Evolutionary conservation across 1,284 basidiomycete genomes (phyloP).

Genomic region (Abortiporus biennis): DNA sequence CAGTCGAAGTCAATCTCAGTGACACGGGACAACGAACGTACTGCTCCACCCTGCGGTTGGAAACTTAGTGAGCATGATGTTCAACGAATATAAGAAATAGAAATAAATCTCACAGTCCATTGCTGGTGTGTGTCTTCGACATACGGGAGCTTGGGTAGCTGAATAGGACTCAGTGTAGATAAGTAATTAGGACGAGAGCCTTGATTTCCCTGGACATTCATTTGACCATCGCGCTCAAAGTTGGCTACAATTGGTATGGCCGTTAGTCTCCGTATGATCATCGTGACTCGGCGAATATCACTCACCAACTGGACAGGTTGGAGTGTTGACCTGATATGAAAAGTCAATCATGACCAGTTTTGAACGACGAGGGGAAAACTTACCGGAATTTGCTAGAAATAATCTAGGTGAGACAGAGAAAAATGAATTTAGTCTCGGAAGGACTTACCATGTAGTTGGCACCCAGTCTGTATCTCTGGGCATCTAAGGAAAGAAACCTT

Average conservation of each 20-base stretch:
- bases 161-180: conserved; percentile 20
- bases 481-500: conserved; percentile 16
- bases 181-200: conserved; percentile 25
- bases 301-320: conserved; percentile 19
- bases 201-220: conserved; percentile 25
- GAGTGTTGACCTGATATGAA: conserved; percentile 18
- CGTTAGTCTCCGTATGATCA: conserved; percentile 3
- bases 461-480: conserved; percentile 33
- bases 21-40: conserved; percentile 24
- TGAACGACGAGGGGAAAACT: not conserved
- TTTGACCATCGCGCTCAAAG: conserved; percentile 31
- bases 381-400: conserved; percentile 22
- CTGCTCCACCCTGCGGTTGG: conserved; percentile 23
- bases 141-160: conserved; percentile 29
- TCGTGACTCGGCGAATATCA: not conserved
- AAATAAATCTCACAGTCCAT: conserved; percentile 23
- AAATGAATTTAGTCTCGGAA: not conserved
- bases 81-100: not conserved
- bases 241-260: conserved; percentile 22
- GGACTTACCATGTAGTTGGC: conserved; percentile 26
- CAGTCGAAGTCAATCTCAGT: conserved; percentile 38
- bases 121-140: conserved; percentile 29
- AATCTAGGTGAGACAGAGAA: not conserved
- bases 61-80: not conserved
- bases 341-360: not conserved